Percentiles rank a stretch among this genome's conserved stretches.
These are phyloP conservation scores for Curvularia spicifera DNA, from an alignment of 2,329 filamentous ascomycete genomes.

Conservation along the genomic window DNA sequence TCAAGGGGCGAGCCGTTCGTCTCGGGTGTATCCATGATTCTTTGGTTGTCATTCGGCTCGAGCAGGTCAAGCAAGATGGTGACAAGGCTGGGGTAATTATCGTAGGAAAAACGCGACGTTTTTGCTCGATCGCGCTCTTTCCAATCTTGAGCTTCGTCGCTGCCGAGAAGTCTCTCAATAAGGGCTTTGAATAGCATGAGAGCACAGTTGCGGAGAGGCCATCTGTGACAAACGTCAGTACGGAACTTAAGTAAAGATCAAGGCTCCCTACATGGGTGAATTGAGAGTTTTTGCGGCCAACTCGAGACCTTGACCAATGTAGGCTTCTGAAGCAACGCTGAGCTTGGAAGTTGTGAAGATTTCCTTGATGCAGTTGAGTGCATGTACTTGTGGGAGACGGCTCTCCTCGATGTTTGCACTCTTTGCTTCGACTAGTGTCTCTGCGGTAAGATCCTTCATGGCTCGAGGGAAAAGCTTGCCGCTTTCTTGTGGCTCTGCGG, in stretches of 20 bases:
- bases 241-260: background rate
- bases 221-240: slow-evolving; percentile 57
- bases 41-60: slow-evolving; percentile 36
- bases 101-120: slow-evolving; percentile 68
- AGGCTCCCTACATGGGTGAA: slow-evolving; percentile 69
- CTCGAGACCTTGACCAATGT: slow-evolving; percentile 75
- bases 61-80: slow-evolving; percentile 69
- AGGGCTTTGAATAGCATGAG: slow-evolving; percentile 86
- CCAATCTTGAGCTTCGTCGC: slow-evolving; percentile 69
- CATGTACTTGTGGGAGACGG: slow-evolving; percentile 87
- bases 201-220: slow-evolving; percentile 94
- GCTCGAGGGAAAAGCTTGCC: slow-evolving; percentile 66
- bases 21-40: slow-evolving; percentile 32
- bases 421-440: slow-evolving; percentile 62
- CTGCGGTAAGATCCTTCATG: slow-evolving; percentile 66
- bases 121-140: slow-evolving; percentile 53
- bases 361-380: slow-evolving; percentile 90
- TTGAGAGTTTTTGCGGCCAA: slow-evolving; percentile 82
- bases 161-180: slow-evolving; percentile 79
- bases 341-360: slow-evolving; percentile 85
- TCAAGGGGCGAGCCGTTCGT: slow-evolving; percentile 38
- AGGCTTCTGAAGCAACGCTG: slow-evolving; percentile 72
- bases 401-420: slow-evolving; percentile 62
- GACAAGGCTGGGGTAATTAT: slow-evolving; percentile 70
- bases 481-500: slow-evolving; percentile 67